Percentiles rank a stretch among this genome's conserved stretches.
Conservation (phyloP, 768 basidiomycete genomes). For the Podaxis pistillaris region DNA sequence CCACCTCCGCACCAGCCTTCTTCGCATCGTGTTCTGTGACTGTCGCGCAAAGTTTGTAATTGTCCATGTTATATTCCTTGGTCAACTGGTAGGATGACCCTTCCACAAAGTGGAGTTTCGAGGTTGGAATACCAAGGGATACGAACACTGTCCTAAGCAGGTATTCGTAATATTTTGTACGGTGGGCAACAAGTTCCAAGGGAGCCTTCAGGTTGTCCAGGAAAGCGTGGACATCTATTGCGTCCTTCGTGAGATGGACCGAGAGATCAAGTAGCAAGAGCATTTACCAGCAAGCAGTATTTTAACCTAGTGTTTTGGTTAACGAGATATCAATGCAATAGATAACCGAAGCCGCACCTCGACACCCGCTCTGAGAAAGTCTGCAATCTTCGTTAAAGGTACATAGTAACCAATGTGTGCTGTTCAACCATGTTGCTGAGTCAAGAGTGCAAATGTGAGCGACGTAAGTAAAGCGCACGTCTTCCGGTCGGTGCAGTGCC, state of each 20-base stretch:
- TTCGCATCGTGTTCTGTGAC: constrained; percentile 96
- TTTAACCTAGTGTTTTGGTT: constrained; percentile 49
- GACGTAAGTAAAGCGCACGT: constrained; percentile 54
- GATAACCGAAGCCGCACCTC: constrained; percentile 43
- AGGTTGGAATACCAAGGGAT: constrained; percentile 87
- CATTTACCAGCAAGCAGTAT: constrained; percentile 73
- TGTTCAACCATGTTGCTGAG: constrained; percentile 29
- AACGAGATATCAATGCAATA: not conserved
- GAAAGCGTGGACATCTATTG: constrained; percentile 89
- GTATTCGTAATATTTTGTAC: constrained; percentile 88
- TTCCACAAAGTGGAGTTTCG: constrained; percentile 78
- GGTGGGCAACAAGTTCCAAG: constrained; percentile 81
- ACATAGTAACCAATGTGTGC: constrained; percentile 99
- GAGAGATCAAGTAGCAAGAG: not conserved
- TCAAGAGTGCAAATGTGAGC: not conserved
- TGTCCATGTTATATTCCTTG: constrained; percentile 90
- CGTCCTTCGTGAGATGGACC: not conserved
- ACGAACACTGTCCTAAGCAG: constrained; percentile 81
- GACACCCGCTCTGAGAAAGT: constrained; percentile 92
- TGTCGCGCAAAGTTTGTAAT: constrained; percentile 87
- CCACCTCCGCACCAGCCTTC: constrained; percentile 98
- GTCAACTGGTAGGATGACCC: constrained; percentile 94
- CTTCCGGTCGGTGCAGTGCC: constrained; percentile 93
- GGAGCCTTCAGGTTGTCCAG: constrained; percentile 97
- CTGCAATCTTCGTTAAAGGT: constrained; percentile 90